These are phyloP conservation scores for Sicyos edulis DNA, from an alignment of 306 rosid genomes.

Conservation along the genomic window DNA sequence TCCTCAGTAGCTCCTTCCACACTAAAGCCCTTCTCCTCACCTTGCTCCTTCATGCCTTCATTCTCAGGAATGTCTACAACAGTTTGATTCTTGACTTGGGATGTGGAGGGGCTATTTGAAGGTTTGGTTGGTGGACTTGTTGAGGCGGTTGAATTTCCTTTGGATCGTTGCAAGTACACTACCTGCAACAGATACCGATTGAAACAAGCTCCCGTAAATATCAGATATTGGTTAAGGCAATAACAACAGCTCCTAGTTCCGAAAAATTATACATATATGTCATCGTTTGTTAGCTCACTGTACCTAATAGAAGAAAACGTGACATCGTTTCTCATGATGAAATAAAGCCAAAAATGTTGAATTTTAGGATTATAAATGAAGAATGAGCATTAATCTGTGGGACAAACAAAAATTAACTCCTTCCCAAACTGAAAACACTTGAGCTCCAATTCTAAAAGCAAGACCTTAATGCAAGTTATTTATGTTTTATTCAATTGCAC, in stretches of 20 bases:
- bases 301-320: neutral
- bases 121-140: slow-evolving; percentile 32
- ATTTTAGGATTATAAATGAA: neutral
- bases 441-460: neutral
- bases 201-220: slow-evolving; percentile 1
- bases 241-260: neutral
- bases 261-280: neutral
- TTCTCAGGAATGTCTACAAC: slow-evolving; percentile 45
- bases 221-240: neutral
- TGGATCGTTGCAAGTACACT: slow-evolving; percentile 72
- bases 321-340: neutral
- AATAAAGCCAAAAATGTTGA: neutral
- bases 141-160: slow-evolving; percentile 48
- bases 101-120: slow-evolving; percentile 44
- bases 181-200: slow-evolving; percentile 49
- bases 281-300: neutral
- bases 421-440: slow-evolving; percentile 1
- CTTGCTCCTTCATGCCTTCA: slow-evolving; percentile 52
- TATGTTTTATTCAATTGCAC: slow-evolving; percentile 7
- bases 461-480: neutral
- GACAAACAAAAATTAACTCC: neutral
- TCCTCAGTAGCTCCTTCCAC: slow-evolving; percentile 77
- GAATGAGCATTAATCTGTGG: neutral
- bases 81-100: slow-evolving; percentile 52
- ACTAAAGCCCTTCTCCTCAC: slow-evolving; percentile 59